Conservation (phyloP, 2,329 filamentous ascomycete genomes). For the Myriosclerotinia curreyana region DNA sequence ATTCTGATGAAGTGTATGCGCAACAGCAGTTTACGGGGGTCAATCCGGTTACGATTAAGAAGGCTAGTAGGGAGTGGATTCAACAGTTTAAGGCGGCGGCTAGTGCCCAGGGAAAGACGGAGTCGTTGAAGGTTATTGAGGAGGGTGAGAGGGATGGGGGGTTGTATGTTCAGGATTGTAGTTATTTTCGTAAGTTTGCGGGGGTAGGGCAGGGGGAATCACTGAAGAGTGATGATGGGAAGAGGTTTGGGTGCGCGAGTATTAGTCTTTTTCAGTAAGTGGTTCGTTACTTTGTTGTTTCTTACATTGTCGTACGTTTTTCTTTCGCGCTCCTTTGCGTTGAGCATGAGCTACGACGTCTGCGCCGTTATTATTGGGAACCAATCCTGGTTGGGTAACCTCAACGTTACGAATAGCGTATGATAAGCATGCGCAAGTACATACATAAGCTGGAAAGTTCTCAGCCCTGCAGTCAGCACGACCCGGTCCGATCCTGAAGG, state of each 20-base stretch:
- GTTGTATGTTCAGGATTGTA: slow-evolving; percentile 34
- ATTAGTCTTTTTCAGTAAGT: slow-evolving; percentile 47
- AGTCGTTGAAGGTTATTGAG: slow-evolving; percentile 23
- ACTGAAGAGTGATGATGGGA: slow-evolving; percentile 25
- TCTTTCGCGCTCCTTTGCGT: neutral
- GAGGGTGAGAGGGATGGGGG: slow-evolving; percentile 9
- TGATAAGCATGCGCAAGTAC: neutral
- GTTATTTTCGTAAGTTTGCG: slow-evolving; percentile 33
- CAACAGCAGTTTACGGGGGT: slow-evolving; percentile 44
- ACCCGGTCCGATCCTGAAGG: neutral
- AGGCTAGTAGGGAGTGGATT: slow-evolving; percentile 28
- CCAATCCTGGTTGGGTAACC: neutral
- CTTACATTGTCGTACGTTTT: too few species aligned
- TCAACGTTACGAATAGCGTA: neutral
- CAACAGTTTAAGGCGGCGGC: slow-evolving; percentile 24
- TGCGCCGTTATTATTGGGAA: neutral
- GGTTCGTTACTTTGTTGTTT: slow-evolving; percentile 18
- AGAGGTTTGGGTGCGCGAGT: slow-evolving; percentile 39
- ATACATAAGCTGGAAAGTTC: slow-evolving; percentile 6
- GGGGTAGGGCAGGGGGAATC: slow-evolving; percentile 4
- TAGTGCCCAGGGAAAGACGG: neutral
- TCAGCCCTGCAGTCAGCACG: slow-evolving; percentile 14
- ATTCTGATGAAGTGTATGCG: slow-evolving; percentile 41
- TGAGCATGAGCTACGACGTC: neutral
- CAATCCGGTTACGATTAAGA: slow-evolving; percentile 34